phyloP scores from a whole-genome alignment of 441 rosid genomes.

The Cnidoscolus chayamansa region DNA sequence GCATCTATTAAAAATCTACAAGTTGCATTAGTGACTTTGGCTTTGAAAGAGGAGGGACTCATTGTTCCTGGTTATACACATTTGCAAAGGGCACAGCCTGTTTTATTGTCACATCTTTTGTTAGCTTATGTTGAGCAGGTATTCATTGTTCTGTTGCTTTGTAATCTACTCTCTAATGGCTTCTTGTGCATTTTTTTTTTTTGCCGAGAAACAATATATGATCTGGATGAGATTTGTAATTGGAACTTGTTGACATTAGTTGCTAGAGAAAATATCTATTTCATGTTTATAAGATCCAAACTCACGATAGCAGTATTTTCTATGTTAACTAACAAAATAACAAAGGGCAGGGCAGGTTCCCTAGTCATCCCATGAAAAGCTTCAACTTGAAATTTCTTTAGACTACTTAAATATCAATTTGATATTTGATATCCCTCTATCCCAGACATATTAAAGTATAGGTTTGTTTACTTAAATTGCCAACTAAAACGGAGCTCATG shows the following conservation, averaged over 20 bases:
- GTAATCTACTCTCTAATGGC: not conserved
- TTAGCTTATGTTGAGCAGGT: conserved; percentile 92
- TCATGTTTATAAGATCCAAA: not conserved
- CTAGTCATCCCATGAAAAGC: not conserved
- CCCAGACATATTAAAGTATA: not conserved
- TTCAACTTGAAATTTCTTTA: not conserved
- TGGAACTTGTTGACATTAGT: not conserved
- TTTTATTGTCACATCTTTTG: conserved; percentile 76
- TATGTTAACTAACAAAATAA: not conserved
- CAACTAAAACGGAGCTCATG: not conserved
- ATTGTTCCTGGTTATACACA: conserved; percentile 92
- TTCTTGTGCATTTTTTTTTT: not conserved
- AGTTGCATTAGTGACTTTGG: conserved; percentile 59
- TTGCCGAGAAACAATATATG: not conserved
- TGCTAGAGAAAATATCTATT: not conserved
- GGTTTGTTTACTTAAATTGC: not conserved
- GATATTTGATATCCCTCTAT: not conserved
- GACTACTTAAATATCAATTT: not conserved
- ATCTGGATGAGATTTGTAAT: not conserved
- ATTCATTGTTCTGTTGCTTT: not conserved
- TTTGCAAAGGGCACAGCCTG: conserved; percentile 93
- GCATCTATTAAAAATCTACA: conserved; percentile 51
- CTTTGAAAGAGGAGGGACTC: conserved; percentile 58
- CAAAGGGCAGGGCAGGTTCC: not conserved
- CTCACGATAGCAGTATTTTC: not conserved